These are phyloP conservation scores for Russula earlei DNA, from an alignment of 768 basidiomycete genomes.

Conservation along the genomic window DNA sequence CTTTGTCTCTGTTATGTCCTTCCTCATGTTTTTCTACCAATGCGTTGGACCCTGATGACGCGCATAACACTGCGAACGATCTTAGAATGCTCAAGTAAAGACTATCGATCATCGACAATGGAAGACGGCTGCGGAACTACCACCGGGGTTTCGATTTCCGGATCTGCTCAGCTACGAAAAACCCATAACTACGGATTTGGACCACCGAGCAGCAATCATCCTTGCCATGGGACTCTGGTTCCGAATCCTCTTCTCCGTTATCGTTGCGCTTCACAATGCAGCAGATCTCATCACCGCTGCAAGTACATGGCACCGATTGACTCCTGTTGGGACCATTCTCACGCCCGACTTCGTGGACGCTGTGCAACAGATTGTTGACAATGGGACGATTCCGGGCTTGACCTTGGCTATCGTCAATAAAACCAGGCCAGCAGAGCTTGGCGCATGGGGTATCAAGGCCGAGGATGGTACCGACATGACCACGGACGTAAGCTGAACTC, in stretches of 20 bases:
- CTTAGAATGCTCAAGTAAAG: too few relatives aligned
- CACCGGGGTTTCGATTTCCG: too few relatives aligned
- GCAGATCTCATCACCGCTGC: neutral
- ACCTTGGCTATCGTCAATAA: conserved; percentile 7
- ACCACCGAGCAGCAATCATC: neutral
- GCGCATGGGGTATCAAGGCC: conserved; percentile 11
- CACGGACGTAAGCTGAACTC: conserved; percentile 5
- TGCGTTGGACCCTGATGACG: too few relatives aligned
- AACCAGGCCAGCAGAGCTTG: neutral
- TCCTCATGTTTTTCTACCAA: too few relatives aligned
- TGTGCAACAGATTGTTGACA: neutral
- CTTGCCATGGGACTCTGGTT: neutral
- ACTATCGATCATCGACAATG: too few relatives aligned
- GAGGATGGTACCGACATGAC: conserved; percentile 14
- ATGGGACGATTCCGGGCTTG: conserved; percentile 2
- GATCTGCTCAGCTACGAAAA: neutral
- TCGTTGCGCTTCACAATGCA: neutral
- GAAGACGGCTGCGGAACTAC: too few relatives aligned
- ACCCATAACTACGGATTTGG: neutral
- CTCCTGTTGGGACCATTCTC: neutral
- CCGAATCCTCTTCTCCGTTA: neutral
- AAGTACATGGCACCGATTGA: neutral
- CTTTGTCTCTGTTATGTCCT: too few relatives aligned
- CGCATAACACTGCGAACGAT: too few relatives aligned
- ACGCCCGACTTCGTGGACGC: conserved; percentile 3